Conservation (phyloP, 495 filamentous ascomycete species). For the Xylaria intraflava region DNA sequence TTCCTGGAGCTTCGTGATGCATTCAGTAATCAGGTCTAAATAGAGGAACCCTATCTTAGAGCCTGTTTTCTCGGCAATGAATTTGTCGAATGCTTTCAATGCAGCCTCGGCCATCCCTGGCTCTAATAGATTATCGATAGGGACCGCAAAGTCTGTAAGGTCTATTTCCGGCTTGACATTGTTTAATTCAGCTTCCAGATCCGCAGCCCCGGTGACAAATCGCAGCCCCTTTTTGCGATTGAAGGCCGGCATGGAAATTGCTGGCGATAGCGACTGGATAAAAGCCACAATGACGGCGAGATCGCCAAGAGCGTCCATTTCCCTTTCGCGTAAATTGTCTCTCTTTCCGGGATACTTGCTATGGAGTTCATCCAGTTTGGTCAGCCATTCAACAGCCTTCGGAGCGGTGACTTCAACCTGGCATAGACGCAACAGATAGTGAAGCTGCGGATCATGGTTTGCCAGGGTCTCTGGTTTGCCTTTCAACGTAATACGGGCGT, state of each 20-base stretch:
- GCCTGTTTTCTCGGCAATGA: slow-evolving; percentile 30
- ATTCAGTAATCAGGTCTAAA: slow-evolving; percentile 27
- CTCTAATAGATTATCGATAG: slow-evolving; percentile 31
- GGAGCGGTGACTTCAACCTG: slow-evolving; percentile 13
- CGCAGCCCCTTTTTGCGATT: slow-evolving; percentile 24
- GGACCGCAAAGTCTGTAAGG: slow-evolving; percentile 25
- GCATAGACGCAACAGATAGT: slow-evolving; percentile 31
- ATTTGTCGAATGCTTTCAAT: slow-evolving; percentile 26
- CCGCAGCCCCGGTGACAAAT: slow-evolving; percentile 23
- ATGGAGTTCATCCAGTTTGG: slow-evolving; percentile 22
- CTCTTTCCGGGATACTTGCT: slow-evolving; percentile 6
- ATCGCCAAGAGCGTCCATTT: slow-evolving; percentile 21
- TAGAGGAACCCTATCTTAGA: slow-evolving; percentile 31
- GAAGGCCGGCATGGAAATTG: slow-evolving; percentile 18
- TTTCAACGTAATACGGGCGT: slow-evolving; percentile 24
- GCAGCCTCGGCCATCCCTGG: slow-evolving; percentile 29
- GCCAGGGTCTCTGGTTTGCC: slow-evolving; percentile 24
- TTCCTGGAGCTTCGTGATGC: slow-evolving; percentile 18
- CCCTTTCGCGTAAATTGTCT: slow-evolving; percentile 15
- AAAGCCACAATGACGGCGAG: slow-evolving; percentile 24
- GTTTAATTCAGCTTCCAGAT: slow-evolving; percentile 23
- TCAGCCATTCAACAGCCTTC: slow-evolving; percentile 22
- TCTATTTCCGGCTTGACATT: slow-evolving; percentile 25
- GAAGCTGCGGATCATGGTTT: slow-evolving; percentile 17
- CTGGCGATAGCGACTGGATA: slow-evolving; percentile 19